Percentiles rank a stretch among this genome's conserved stretches.
Conservation (phyloP, 2,329 filamentous ascomycete genomes). For the Chaetothyriales sp. region DNA sequence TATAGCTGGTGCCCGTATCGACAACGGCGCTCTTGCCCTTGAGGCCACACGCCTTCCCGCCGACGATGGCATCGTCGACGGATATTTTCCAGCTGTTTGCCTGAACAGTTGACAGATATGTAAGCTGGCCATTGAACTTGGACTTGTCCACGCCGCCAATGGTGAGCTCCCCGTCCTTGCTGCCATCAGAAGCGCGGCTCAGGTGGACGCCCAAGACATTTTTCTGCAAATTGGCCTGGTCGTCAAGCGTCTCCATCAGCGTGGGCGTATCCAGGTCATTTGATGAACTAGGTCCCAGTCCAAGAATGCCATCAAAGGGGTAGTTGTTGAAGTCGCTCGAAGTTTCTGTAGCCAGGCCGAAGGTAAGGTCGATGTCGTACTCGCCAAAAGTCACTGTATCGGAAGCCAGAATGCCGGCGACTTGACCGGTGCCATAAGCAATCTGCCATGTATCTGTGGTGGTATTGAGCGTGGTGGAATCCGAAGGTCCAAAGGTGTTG, state of each 20-base stretch:
- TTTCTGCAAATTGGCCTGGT: conserved; percentile 42
- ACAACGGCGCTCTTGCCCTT: conserved; percentile 54
- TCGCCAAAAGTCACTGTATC: conserved; percentile 57
- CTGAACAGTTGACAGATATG: conserved; percentile 46
- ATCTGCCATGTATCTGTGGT: conserved; percentile 48
- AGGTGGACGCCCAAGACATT: conserved; percentile 62
- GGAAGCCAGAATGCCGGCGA: conserved; percentile 50
- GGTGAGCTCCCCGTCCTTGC: conserved; percentile 60
- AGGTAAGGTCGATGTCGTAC: conserved; percentile 49
- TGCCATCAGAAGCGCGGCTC: conserved; percentile 50
- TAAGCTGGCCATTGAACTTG: conserved; percentile 55
- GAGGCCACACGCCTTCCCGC: conserved; percentile 43
- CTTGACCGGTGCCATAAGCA: conserved; percentile 63
- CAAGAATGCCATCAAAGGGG: conserved; percentile 78
- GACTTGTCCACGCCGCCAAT: conserved; percentile 57
- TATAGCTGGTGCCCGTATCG: conserved; percentile 71
- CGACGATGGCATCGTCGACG: conserved; percentile 51
- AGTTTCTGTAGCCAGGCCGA: conserved; percentile 59
- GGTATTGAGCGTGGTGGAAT: conserved; percentile 51
- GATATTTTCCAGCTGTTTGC: conserved; percentile 55
- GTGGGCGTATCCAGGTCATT: conserved; percentile 42
- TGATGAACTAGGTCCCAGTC: conserved; percentile 52
- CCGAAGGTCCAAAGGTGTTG: conserved; percentile 51
- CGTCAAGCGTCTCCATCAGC: conserved; percentile 50
- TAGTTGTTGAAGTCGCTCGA: conserved; percentile 64